phyloP scores from a whole-genome alignment of 2,329 filamentous ascomycete genomes.

The Trichophyton mentagrophytes region DNA sequence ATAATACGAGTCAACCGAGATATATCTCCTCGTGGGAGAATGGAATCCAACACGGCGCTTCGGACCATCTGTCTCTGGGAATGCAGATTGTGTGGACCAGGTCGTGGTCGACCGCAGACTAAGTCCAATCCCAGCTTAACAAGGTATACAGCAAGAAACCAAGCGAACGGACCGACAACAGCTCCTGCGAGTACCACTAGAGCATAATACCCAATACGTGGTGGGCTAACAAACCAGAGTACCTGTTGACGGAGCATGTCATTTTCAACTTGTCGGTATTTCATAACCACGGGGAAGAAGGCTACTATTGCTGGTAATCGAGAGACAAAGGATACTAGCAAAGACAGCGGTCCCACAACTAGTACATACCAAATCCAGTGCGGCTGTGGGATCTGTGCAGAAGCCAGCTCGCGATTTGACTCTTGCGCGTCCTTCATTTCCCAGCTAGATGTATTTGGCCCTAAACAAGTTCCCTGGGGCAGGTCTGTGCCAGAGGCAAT shows the following conservation, averaged over 20 bases:
- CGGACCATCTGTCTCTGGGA: not conserved
- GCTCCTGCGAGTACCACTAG: not conserved
- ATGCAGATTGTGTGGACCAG: not conserved
- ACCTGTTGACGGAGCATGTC: not conserved
- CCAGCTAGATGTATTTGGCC: slow-evolving; percentile 5
- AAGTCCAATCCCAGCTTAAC: slow-evolving; percentile 1
- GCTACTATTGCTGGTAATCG: not conserved
- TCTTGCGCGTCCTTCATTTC: slow-evolving; percentile 2
- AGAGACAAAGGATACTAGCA: not conserved
- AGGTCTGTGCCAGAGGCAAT: slow-evolving; percentile 1
- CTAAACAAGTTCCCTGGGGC: not conserved
- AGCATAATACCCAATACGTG: slow-evolving; percentile 3
- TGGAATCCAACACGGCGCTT: not conserved
- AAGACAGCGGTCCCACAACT: not conserved
- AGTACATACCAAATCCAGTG: not conserved
- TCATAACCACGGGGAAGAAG: not conserved
- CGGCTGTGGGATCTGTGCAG: not conserved
- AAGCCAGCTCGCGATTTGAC: not conserved
- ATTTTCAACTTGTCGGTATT: not conserved
- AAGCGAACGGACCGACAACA: not conserved
- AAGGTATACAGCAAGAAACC: not conserved
- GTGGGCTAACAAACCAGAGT: slow-evolving; percentile 1
- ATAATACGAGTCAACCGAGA: not conserved
- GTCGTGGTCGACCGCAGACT: not conserved
- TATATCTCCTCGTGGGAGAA: not conserved